Evolutionary conservation across 768 basidiomycete species (phyloP).

Genomic region (Podaxis carcinomalis): DNA sequence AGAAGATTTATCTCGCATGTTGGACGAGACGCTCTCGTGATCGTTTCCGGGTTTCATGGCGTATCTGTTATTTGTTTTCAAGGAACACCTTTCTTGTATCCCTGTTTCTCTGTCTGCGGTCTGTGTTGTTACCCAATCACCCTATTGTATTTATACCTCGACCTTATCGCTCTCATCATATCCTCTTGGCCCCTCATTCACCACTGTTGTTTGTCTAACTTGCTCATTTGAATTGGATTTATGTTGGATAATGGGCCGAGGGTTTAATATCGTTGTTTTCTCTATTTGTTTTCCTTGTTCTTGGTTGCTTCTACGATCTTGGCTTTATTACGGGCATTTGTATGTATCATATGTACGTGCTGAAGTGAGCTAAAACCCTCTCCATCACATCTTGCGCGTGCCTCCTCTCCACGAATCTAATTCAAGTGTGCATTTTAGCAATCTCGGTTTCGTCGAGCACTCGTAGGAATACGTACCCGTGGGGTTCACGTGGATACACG

Average conservation of each 20-base stretch:
- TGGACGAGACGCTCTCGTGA: slow-evolving; percentile 8
- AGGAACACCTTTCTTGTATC: neutral
- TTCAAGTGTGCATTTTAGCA: neutral
- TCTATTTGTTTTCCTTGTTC: neutral
- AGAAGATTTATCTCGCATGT: slow-evolving; percentile 9
- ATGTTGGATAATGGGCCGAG: neutral
- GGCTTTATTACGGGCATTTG: neutral
- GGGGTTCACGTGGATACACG: slow-evolving; percentile 30
- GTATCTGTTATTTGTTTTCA: neutral
- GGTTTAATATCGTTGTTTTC: neutral
- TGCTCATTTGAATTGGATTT: neutral
- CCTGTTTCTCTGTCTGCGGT: neutral
- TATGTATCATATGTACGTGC: slow-evolving; percentile 20
- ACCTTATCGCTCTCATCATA: neutral
- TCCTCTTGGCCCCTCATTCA: neutral
- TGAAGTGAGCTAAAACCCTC: slow-evolving; percentile 23
- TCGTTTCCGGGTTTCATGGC: neutral
- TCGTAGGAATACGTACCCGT: slow-evolving; percentile 22
- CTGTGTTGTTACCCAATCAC: neutral
- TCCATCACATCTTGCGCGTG: slow-evolving; percentile 28
- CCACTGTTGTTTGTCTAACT: neutral
- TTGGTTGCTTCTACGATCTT: neutral
- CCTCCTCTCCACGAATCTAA: slow-evolving; percentile 27
- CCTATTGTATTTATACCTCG: slow-evolving; percentile 7
- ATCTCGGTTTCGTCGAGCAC: neutral